Percentiles rank a stretch among this genome's conserved stretches.
These are phyloP conservation scores for Colletotrichum godetiae DNA, from an alignment of 2,329 filamentous ascomycete species.

Conservation along the genomic window DNA sequence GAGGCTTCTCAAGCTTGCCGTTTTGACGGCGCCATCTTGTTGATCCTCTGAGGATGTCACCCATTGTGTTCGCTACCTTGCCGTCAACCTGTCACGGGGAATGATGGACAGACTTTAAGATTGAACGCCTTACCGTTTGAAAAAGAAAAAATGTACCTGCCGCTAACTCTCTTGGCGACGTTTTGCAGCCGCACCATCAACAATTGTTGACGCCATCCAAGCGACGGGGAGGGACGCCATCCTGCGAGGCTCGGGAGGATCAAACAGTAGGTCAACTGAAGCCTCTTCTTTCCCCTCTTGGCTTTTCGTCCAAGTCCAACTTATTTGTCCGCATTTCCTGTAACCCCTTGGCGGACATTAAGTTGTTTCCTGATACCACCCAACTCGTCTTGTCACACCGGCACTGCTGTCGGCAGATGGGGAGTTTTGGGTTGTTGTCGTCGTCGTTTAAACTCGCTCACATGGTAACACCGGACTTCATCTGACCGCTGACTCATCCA, in stretches of 20 bases:
- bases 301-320: background rate
- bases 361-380: slow-evolving; percentile 25
- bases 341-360: slow-evolving; percentile 29
- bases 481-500: slow-evolving; percentile 20
- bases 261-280: slow-evolving; percentile 75
- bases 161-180: slow-evolving; percentile 25
- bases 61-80: background rate
- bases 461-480: background rate
- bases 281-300: slow-evolving; percentile 6
- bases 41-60: background rate
- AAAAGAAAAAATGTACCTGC: background rate
- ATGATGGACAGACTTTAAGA: slow-evolving; percentile 4
- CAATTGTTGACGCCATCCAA: slow-evolving; percentile 90
- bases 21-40: background rate
- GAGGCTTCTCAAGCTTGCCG: slow-evolving; percentile 7
- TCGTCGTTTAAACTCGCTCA: slow-evolving; percentile 6
- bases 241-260: slow-evolving; percentile 85
- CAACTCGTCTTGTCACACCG: slow-evolving; percentile 16
- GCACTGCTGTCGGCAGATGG: slow-evolving; percentile 19
- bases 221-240: slow-evolving; percentile 93
- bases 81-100: background rate
- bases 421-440: background rate
- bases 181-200: slow-evolving; percentile 79
- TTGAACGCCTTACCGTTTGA: slow-evolving; percentile 12
- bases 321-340: background rate